Evolutionary conservation across 805 yeast genomes (phyloP).

Genomic region (Lipomyces chichibuensis): DNA sequence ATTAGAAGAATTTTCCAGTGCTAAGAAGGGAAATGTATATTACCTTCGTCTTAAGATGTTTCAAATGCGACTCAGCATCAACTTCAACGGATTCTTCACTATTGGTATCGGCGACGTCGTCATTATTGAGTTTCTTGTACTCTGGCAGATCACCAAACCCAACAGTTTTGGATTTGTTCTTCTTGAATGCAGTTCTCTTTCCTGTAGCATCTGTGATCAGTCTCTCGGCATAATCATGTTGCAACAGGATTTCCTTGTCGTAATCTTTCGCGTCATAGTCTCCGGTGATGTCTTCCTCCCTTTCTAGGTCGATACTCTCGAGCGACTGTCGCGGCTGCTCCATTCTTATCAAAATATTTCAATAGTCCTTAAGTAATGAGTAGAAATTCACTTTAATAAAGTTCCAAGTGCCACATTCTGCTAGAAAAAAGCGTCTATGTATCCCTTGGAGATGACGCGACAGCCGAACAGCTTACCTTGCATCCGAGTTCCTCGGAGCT

Average conservation of each 20-base stretch:
- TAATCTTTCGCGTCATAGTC: conserved; percentile 21
- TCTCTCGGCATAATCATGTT: conserved; percentile 26
- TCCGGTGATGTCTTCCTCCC: conserved; percentile 35
- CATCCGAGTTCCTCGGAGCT: too few relatives aligned
- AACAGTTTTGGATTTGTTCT: conserved; percentile 11
- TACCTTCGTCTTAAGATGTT: conserved; percentile 26
- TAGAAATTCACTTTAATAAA: not conserved
- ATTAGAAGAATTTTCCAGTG: not conserved
- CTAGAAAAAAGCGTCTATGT: too few relatives aligned
- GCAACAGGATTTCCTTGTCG: conserved; percentile 21
- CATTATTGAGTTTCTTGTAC: conserved; percentile 16
- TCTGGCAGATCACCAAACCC: conserved; percentile 3
- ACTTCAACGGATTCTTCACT: conserved; percentile 29
- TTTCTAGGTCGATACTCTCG: conserved; percentile 21
- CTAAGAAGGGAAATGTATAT: not conserved
- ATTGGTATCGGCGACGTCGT: conserved; percentile 6
- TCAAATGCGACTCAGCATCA: conserved; percentile 35
- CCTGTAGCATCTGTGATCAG: conserved; percentile 20
- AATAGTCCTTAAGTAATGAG: not conserved
- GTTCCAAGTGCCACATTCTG: too few relatives aligned
- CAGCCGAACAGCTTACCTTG: too few relatives aligned
- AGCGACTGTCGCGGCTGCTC: conserved; percentile 16
- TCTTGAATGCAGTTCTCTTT: conserved; percentile 21
- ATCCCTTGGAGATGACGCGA: too few relatives aligned
- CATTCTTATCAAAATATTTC: not conserved